phyloP scores from a whole-genome alignment of 108 stramenopile species.

The Tribonema minus region DNA sequence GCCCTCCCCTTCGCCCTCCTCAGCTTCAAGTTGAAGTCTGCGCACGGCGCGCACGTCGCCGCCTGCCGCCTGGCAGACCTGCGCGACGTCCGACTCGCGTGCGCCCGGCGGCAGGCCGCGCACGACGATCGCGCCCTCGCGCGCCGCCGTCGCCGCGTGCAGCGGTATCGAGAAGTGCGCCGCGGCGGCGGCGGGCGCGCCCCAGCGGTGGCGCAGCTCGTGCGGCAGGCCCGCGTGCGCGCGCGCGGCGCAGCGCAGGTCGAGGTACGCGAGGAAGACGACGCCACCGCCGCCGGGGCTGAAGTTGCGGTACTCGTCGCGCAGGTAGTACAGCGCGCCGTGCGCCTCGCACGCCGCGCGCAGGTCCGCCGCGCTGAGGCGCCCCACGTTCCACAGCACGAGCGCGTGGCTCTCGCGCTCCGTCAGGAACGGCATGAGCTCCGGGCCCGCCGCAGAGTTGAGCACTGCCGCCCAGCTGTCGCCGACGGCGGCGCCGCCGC shows the following conservation, averaged over 20 bases:
- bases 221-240: conserved; percentile 18
- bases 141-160: conserved; percentile 25
- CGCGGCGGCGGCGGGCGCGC: neutral
- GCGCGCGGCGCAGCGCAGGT: conserved; percentile 32
- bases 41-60: conserved; percentile 24
- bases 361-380: conserved; percentile 28
- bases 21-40: too few relatives aligned
- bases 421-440: conserved; percentile 39
- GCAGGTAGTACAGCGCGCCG: conserved; percentile 46
- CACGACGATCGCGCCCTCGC: conserved; percentile 39
- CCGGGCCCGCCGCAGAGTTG: conserved; percentile 31
- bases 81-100: conserved; percentile 26
- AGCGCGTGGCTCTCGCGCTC: conserved; percentile 39
- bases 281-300: too few relatives aligned
- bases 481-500: neutral
- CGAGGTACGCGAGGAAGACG: conserved; percentile 46
- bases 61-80: conserved; percentile 23
- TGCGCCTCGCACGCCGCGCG: conserved; percentile 19
- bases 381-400: conserved; percentile 44
- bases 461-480: conserved; percentile 38
- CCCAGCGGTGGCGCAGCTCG: conserved; percentile 6
- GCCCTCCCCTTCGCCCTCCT: too few relatives aligned
- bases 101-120: conserved; percentile 13
- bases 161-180: conserved; percentile 40
- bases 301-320: conserved; percentile 10